Conservation (phyloP, 1,284 basidiomycete genomes). For the Ceratobasidium sp. region DNA sequence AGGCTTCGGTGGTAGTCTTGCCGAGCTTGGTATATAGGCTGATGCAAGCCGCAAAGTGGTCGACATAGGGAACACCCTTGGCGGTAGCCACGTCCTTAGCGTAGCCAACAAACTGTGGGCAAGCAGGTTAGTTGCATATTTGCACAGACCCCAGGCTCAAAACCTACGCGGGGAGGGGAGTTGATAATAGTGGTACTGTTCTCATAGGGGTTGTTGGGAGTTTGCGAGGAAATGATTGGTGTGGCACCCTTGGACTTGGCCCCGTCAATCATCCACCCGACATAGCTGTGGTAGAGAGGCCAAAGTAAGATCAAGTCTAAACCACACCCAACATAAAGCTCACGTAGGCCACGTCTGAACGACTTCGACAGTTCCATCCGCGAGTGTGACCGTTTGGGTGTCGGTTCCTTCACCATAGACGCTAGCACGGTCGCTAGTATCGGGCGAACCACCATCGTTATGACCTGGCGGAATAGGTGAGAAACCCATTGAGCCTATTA, state of each 20-base stretch:
- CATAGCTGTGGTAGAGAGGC: not conserved
- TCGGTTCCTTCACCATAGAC: constrained; percentile 51
- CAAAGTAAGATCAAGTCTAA: not conserved
- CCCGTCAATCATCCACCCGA: constrained; percentile 45
- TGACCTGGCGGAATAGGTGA: constrained; percentile 25
- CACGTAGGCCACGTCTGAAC: constrained; percentile 44
- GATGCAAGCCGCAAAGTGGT: constrained; percentile 60
- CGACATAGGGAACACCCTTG: constrained; percentile 59
- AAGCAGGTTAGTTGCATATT: not conserved
- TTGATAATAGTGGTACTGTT: constrained; percentile 53
- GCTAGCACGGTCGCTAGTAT: constrained; percentile 43
- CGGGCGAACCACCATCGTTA: constrained; percentile 45
- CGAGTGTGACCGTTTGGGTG: constrained; percentile 41
- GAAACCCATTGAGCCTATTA: not conserved
- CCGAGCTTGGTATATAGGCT: constrained; percentile 60
- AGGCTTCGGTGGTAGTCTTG: constrained; percentile 58
- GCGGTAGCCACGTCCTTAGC: constrained; percentile 58
- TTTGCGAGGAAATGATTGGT: constrained; percentile 62
- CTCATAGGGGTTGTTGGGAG: constrained; percentile 62
- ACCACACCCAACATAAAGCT: not conserved
- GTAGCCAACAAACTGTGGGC: constrained; percentile 59
- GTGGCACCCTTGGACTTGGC: constrained; percentile 60
- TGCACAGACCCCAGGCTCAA: not conserved
- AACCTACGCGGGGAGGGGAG: constrained; percentile 54
- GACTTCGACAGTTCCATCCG: constrained; percentile 41